These are phyloP conservation scores for Podaxis mareebaensis DNA, from an alignment of 768 basidiomycete species.

Conservation along the genomic window DNA sequence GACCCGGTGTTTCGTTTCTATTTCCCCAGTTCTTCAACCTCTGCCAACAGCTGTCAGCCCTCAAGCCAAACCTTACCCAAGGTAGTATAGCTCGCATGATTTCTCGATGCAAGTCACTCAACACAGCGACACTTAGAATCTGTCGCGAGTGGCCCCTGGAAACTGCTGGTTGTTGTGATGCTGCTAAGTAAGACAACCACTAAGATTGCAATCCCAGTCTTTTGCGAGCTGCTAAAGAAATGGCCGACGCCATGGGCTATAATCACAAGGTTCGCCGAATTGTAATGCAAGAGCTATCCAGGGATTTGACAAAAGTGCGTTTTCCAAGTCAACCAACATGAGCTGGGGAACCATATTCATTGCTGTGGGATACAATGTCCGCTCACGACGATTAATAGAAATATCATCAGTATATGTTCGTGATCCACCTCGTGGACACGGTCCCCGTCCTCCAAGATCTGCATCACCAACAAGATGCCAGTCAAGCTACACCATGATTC, in stretches of 20 bases:
- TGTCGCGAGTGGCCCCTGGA: constrained; percentile 64
- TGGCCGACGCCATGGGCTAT: constrained; percentile 63
- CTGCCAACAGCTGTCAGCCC: constrained; percentile 24
- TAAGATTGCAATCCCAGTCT: constrained; percentile 63
- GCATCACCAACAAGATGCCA: constrained; percentile 3
- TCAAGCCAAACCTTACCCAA: constrained; percentile 42
- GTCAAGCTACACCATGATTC: no score
- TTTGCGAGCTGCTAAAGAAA: constrained; percentile 51
- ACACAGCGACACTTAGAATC: constrained; percentile 37
- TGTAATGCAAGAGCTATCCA: neutral
- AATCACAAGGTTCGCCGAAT: constrained; percentile 44
- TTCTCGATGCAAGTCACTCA: neutral
- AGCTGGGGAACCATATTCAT: constrained; percentile 46
- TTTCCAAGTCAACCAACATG: constrained; percentile 39
- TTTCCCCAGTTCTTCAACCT: constrained; percentile 24
- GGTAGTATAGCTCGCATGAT: constrained; percentile 23
- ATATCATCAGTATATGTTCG: constrained; percentile 54
- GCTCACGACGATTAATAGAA: constrained; percentile 54
- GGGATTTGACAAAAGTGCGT: neutral
- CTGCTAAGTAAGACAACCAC: constrained; percentile 73
- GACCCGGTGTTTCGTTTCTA: constrained; percentile 31
- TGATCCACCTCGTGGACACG: constrained; percentile 37
- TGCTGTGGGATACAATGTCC: constrained; percentile 62
- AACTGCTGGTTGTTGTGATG: constrained; percentile 63
- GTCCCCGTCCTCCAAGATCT: constrained; percentile 33